Evolutionary conservation across 2,329 filamentous ascomycete genomes (phyloP).

Genomic region (Colletotrichum eremochloae): DNA sequence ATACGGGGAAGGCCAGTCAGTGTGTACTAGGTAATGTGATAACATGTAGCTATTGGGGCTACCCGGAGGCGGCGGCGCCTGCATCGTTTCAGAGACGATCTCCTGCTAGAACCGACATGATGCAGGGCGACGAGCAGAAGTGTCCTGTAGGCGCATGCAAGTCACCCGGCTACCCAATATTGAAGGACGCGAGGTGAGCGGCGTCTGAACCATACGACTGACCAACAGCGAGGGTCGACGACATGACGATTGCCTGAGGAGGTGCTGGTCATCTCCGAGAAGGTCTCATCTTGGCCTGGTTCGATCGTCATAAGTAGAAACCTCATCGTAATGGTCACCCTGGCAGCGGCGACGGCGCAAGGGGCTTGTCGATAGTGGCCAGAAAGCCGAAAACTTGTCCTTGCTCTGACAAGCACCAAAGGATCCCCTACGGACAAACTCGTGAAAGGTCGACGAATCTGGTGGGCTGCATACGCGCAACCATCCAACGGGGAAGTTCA

Average conservation of each 20-base stretch:
- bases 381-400: conserved; percentile 1
- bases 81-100: conserved; percentile 42
- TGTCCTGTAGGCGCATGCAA: conserved; percentile 38
- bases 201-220: conserved; percentile 23
- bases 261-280: conserved; percentile 30
- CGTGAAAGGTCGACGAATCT: conserved; percentile 19
- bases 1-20: conserved; percentile 25
- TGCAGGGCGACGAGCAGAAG: conserved; percentile 35
- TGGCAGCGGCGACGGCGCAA: conserved; percentile 5
- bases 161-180: conserved; percentile 29
- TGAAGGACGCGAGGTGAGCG: conserved; percentile 3
- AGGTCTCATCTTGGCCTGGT: conserved; percentile 25
- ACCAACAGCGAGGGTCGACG: conserved; percentile 1
- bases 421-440: conserved; percentile 2
- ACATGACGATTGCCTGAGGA: conserved; percentile 26
- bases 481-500: conserved; percentile 33
- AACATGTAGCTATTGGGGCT: conserved; percentile 13
- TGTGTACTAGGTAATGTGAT: not conserved
- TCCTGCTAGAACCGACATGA: conserved; percentile 38
- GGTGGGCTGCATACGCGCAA: conserved; percentile 45
- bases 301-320: not conserved
- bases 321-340: not conserved
- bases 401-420: not conserved
- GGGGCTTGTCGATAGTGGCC: conserved; percentile 14
- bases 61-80: conserved; percentile 34